Evolutionary conservation across 2,329 filamentous ascomycete species (phyloP).

Genomic region (Epichloe gansuensis): DNA sequence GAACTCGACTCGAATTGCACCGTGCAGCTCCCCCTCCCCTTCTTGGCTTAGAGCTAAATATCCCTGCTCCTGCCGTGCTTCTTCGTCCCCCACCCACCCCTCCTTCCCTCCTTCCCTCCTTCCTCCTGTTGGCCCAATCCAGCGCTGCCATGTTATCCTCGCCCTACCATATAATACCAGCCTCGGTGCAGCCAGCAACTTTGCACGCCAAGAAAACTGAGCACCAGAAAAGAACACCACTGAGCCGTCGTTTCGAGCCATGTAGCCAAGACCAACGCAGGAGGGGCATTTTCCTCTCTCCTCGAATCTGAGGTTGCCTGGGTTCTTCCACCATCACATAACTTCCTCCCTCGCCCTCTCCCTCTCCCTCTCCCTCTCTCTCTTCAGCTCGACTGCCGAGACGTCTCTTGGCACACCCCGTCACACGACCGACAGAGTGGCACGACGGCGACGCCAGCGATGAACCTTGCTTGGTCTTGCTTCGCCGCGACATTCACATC

Average conservation of each 20-base stretch:
- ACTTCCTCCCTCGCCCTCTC: no score
- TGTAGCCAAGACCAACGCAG: background rate
- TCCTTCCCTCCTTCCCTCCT: no score
- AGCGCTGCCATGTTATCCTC: no score
- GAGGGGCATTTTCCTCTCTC: background rate
- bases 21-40: no score
- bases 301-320: background rate
- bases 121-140: no score
- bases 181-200: constrained; percentile 10
- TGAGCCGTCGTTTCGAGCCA: no score
- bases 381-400: background rate
- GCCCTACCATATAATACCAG: no score
- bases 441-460: background rate
- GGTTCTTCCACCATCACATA: background rate
- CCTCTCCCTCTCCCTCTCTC: background rate
- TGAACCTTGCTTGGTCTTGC: background rate
- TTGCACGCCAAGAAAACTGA: constrained; percentile 13
- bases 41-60: no score
- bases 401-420: background rate
- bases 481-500: background rate
- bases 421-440: no score
- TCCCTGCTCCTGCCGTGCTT: no score
- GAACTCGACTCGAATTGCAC: no score
- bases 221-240: background rate
- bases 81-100: no score